These are phyloP conservation scores for Cydonia oblonga DNA, from an alignment of 331 rosid genomes.

Conservation along the genomic window DNA sequence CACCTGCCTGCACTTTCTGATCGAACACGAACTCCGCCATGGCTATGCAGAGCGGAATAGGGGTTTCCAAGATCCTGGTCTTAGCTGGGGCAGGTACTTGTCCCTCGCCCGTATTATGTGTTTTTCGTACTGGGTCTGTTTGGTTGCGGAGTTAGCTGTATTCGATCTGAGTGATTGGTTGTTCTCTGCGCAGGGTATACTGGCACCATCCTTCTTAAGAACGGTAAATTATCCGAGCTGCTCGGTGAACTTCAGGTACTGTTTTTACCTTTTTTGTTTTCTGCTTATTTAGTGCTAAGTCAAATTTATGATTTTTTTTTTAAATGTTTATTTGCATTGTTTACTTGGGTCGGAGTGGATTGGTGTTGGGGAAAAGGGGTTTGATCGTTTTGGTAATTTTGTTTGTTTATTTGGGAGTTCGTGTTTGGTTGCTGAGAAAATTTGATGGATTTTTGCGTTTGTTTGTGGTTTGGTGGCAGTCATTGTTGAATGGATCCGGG, in stretches of 20 bases:
- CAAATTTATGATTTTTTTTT: background rate
- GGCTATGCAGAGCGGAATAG: slow-evolving; percentile 71
- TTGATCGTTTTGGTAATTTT: too few relatives aligned
- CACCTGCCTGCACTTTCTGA: slow-evolving; percentile 9
- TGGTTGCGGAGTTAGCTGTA: background rate
- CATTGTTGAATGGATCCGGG: slow-evolving; percentile 55
- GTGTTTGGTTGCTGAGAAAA: slow-evolving; percentile 1
- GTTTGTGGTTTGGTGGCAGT: slow-evolving; percentile 26
- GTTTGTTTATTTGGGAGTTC: background rate
- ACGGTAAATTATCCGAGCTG: slow-evolving; percentile 68
- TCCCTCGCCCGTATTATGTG: background rate
- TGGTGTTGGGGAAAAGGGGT: too few relatives aligned
- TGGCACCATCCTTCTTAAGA: slow-evolving; percentile 49
- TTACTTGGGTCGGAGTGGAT: background rate
- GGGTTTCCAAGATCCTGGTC: slow-evolving; percentile 49
- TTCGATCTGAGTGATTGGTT: slow-evolving; percentile 11
- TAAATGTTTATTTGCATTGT: background rate
- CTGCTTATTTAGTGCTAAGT: background rate
- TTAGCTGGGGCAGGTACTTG: slow-evolving; percentile 63
- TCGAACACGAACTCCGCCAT: slow-evolving; percentile 25
- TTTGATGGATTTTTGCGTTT: background rate
- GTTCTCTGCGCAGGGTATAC: slow-evolving; percentile 55
- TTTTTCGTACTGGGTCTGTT: background rate
- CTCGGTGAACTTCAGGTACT: slow-evolving; percentile 73
- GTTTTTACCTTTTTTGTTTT: background rate